Base-by-base conservation (phyloP, 805 yeast species). In the Naumovozyma castellii region DNA sequence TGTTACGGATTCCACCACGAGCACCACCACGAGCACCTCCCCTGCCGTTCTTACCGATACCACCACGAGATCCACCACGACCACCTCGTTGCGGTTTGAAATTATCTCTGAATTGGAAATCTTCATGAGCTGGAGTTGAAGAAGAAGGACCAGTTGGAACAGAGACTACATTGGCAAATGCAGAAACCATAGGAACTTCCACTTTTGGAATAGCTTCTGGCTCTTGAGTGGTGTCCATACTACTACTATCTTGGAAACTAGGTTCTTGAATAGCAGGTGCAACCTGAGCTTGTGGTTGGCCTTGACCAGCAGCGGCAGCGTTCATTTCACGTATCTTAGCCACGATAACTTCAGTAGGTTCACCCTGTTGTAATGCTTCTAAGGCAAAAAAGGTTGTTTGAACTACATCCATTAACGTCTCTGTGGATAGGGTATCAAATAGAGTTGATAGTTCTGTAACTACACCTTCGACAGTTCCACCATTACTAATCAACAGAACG, bases 401-500 rank as follows among this genome's bases (percentile, higher is more conserved):
- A 13, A 82, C 71, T 42, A 82, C 80, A 9, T 60, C 66, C 35
- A 66, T 69, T 43, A 77, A 71, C n/a, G 80, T 74, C 5, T 74
- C 75, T 3, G 73, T 71, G 33, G 79, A 74, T 37, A 80, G 73
- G 15, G 75, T 71, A 39, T 80, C 81, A 45, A 80, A 76, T 37
- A 82, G 63, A 34, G 75, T 72, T 28, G 73, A 65, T 22, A 84
- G 68, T 53, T 83, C 92, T 15, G 61, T 62, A 15, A 72, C 69
- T 28, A 82, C 78, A 39, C 78, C 82, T 14, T 66, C 69, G 10
- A 80, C 72, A 4, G 76, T 64, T 51, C 80, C 76, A 49, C 80
- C 78, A 48, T 80, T 80, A 12, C 80, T 78, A 44, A 83, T 79
- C 57, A 83, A 65, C 34, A 81, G 71, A n/a, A 78, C 71, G 41